These are phyloP conservation scores for Dipodascus albidus DNA, from an alignment of 805 yeast species.

Conservation along the genomic window DNA sequence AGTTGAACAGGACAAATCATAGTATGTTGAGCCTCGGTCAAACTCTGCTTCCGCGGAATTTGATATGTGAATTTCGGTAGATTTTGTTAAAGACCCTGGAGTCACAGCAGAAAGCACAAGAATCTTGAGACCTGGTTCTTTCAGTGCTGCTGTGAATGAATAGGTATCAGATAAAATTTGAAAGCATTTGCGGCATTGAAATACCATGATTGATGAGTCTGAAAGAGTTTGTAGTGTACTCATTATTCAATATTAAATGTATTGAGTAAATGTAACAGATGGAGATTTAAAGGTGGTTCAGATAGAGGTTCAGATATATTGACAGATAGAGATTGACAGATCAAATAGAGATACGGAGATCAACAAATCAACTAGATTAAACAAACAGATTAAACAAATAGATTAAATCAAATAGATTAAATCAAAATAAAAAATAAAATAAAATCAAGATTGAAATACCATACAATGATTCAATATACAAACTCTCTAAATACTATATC, in stretches of 20 bases:
- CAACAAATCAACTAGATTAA: no score
- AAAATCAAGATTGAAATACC: no score
- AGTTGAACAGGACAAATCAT: background rate
- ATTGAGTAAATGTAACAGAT: background rate
- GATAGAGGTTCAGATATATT: no score
- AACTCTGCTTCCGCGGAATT: background rate
- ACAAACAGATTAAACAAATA: no score
- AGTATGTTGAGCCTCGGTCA: background rate
- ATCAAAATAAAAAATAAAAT: no score
- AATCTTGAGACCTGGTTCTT: background rate
- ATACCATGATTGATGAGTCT: background rate
- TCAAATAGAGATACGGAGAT: no score
- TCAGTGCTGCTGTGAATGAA: background rate
- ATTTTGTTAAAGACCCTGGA: background rate
- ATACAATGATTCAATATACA: no score
- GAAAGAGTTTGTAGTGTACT: background rate
- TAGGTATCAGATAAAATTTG: background rate
- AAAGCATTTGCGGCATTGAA: background rate
- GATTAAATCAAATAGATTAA: no score
- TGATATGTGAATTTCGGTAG: background rate
- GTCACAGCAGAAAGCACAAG: background rate
- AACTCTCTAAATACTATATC: no score
- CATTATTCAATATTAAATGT: background rate
- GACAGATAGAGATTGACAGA: no score
- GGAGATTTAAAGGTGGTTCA: no score